phyloP scores from a whole-genome alignment of 164 flowering plant species.

The Vitis rotundifolia region DNA sequence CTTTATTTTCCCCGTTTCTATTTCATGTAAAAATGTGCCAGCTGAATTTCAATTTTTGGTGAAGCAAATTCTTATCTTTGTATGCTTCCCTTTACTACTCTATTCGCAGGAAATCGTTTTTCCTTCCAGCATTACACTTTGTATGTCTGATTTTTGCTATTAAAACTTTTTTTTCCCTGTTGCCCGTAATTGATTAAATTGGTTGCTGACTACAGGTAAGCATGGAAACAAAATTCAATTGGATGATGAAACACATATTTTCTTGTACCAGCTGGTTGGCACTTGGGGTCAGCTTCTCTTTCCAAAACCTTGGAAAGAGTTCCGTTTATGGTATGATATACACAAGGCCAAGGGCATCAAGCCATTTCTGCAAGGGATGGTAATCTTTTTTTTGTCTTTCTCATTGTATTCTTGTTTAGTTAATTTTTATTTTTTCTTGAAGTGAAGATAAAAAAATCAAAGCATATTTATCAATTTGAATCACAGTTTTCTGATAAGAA shows the following conservation, averaged over 20 bases:
- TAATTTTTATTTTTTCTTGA: neutral
- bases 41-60: too few species aligned
- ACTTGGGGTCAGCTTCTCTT: constrained; percentile 99
- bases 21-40: too few species aligned
- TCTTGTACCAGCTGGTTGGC: constrained; percentile 94
- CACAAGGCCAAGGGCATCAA: constrained; percentile 81
- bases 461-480: neutral
- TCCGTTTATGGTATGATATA: constrained; percentile 85
- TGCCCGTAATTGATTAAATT: constrained; percentile 3
- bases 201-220: constrained; percentile 52
- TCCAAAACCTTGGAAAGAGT: constrained; percentile 98
- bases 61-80: too few species aligned
- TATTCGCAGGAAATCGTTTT: too few species aligned
- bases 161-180: neutral
- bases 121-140: neutral
- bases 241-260: constrained; percentile 54
- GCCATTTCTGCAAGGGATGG: constrained; percentile 92
- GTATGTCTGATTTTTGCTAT: neutral
- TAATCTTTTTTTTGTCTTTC: constrained; percentile 24
- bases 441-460: neutral
- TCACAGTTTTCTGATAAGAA: neutral
- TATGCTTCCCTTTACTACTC: too few species aligned
- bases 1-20: too few species aligned
- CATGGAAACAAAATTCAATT: constrained; percentile 90
- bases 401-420: neutral